Conservation (phyloP, 2,329 filamentous ascomycete genomes). For the Sclerotinia minor region DNA sequence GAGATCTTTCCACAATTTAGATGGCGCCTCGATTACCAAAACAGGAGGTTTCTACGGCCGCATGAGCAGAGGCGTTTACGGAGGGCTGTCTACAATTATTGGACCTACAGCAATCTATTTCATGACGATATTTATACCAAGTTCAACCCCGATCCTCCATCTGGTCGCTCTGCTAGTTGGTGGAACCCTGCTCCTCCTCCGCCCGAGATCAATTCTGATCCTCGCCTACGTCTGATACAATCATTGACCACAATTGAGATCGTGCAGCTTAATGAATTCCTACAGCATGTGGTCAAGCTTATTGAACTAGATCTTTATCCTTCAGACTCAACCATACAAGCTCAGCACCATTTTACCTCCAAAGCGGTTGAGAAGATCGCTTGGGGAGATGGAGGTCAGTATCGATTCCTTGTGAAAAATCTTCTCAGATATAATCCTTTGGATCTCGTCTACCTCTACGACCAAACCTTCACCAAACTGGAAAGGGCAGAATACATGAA, state of each 20-base stretch:
- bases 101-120: conserved; percentile 41
- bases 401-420: conserved; percentile 33
- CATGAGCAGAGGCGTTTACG: conserved; percentile 38
- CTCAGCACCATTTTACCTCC: conserved; percentile 35
- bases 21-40: conserved; percentile 39
- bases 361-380: conserved; percentile 35
- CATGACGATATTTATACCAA: conserved; percentile 39
- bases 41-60: conserved; percentile 36
- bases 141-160: conserved; percentile 30
- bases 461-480: conserved; percentile 37
- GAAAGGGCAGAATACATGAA: conserved; percentile 36
- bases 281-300: conserved; percentile 36
- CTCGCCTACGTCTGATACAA: conserved; percentile 36
- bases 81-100: conserved; percentile 39
- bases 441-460: conserved; percentile 37
- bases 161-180: neutral
- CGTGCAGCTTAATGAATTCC: conserved; percentile 38
- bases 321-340: conserved; percentile 37
- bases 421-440: conserved; percentile 38
- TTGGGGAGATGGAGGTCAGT: conserved; percentile 39
- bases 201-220: conserved; percentile 31
- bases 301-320: conserved; percentile 39
- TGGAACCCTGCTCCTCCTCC: conserved; percentile 26
- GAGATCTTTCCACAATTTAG: conserved; percentile 40
- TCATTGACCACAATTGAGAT: conserved; percentile 37